Base-by-base conservation (phyloP, 768 basidiomycete species). In the Amanita pseudoporphyria region DNA sequence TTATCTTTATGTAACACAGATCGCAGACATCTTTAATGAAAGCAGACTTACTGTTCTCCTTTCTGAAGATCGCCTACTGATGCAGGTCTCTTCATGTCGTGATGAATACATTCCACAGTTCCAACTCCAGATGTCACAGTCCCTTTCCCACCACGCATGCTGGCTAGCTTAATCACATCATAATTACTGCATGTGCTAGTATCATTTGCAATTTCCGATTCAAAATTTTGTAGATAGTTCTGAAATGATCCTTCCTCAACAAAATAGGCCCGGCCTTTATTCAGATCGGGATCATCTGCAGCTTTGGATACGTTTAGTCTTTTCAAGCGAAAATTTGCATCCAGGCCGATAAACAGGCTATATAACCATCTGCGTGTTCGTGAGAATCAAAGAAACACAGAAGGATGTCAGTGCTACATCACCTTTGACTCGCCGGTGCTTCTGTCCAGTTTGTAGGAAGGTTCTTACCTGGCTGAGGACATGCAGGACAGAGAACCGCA, bases 401-500 rank as follows among this genome's bases (percentile, higher is more conserved):
- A 22, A 7, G 7, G 21, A 21, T 28, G 21, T 30, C 14, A 31
- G 5, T 9, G 6, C 5, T 31, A 45, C 45, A 19, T 46, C n/a
- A 46, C 45, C n/a, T 31, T 9, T 37, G 3, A 24, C 19, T 24
- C 10, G n/a, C 6, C 22, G 51, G 30, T 4, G 37, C 57, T 2
- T 50, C 31, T 14, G 47, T 31, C 53, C 54, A 61, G 9, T 57
- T 26, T 0, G 41, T 41, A 0, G 60, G 61, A 4, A 62, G 37
- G 41, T 62, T 61, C 6, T 45, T 54, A 0, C 57, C 60, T 0
- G 62, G 62, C 3, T 62, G 60, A 0, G 57, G 62, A 30, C 60
- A 64, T 0, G 61, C 61, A 3, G 60, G 58, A 36, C 61, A 64
- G 2, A 47, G 3, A 1, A 61, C 39, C 1, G 51, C 53, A 35